Conservation (phyloP, 371 early-diverging fungal genomes). For the Fennellomyces sp. region DNA sequence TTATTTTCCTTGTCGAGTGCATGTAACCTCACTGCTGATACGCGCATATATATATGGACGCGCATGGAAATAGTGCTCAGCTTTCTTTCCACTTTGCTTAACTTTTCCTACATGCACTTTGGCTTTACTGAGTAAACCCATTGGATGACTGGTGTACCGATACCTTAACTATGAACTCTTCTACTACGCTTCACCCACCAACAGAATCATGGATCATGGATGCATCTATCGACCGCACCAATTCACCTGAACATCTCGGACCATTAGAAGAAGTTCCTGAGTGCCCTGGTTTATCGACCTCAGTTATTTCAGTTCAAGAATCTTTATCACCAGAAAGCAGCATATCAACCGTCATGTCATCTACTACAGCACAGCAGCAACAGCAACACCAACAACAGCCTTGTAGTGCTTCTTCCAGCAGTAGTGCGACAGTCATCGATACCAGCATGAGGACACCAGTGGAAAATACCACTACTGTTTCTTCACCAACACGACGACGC, state of each 20-base stretch:
- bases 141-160: too few species aligned
- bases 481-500: background rate
- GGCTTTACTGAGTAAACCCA: too few species aligned
- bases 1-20: background rate
- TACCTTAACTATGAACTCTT: background rate
- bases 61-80: background rate
- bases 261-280: background rate
- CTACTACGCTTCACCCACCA: background rate
- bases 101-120: background rate
- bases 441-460: background rate
- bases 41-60: background rate
- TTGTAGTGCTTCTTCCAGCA: background rate
- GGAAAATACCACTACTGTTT: background rate
- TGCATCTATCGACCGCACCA: background rate
- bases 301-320: background rate
- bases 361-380: conserved; percentile 6
- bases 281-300: background rate
- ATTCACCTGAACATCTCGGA: background rate
- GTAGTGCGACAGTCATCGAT: background rate
- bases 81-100: background rate
- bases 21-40: conserved; percentile 3
- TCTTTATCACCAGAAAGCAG: background rate
- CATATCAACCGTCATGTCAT: background rate
- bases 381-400: background rate
- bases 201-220: background rate